Evolutionary conservation across 768 basidiomycete species (phyloP).

Genomic region (Mrakia frigida): DNA sequence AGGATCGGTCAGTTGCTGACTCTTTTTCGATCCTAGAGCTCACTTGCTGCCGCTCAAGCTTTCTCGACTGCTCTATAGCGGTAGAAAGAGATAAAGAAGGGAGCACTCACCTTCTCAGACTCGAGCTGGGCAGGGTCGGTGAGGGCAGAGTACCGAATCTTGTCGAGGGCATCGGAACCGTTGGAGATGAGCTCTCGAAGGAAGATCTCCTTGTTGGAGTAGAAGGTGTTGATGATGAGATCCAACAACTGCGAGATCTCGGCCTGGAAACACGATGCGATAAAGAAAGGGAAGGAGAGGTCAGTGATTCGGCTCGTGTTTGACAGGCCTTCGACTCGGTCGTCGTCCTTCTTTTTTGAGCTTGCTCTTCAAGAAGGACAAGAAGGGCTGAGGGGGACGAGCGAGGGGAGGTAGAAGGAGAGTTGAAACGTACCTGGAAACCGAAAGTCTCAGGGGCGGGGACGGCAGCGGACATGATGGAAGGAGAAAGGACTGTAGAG

Average conservation of each 20-base stretch:
- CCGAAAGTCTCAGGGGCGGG: conserved; percentile 30
- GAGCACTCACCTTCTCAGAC: conserved; percentile 62
- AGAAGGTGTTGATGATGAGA: conserved; percentile 95
- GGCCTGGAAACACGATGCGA: too few species aligned
- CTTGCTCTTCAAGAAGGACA: background rate
- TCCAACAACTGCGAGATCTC: conserved; percentile 98
- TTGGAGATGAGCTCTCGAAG: conserved; percentile 75
- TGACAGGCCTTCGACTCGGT: too few species aligned
- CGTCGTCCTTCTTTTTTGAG: background rate
- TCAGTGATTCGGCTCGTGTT: too few species aligned
- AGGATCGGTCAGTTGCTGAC: too few species aligned
- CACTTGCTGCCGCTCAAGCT: background rate
- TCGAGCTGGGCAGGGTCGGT: conserved; percentile 90
- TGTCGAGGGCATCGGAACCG: conserved; percentile 95
- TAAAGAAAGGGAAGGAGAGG: background rate
- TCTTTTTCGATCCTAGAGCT: background rate
- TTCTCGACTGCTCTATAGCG: too few species aligned
- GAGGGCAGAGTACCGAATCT: conserved; percentile 81
- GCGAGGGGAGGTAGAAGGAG: background rate
- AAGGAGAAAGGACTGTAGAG: background rate
- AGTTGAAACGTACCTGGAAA: conserved; percentile 15
- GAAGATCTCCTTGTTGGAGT: conserved; percentile 99
- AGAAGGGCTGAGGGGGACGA: background rate
- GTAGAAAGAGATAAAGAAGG: background rate
- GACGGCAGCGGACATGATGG: conserved; percentile 20